Conservation (phyloP, 805 yeast genomes). For the Cyberlindnera euphorbiae region DNA sequence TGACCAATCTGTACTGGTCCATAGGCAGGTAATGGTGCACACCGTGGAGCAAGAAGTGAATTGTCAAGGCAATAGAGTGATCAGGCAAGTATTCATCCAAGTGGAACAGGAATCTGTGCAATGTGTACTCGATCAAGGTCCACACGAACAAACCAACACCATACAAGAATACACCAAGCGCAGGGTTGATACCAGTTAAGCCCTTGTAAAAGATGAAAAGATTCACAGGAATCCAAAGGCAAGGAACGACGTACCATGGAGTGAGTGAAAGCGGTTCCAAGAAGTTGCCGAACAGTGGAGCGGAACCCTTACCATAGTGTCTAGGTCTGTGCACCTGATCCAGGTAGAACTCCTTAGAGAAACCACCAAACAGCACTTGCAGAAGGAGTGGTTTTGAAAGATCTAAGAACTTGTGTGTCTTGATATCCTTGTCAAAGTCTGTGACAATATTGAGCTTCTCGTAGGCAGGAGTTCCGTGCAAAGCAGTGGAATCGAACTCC, state of each 20-base stretch:
- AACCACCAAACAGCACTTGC: constrained; percentile 74
- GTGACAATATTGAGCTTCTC: constrained; percentile 74
- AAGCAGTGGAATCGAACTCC: constrained; percentile 45
- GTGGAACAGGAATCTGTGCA: constrained; percentile 93
- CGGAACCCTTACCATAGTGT: constrained; percentile 96
- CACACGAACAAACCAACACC: constrained; percentile 81
- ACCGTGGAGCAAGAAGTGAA: constrained; percentile 92
- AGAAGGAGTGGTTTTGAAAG: constrained; percentile 72
- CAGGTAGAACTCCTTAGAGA: constrained; percentile 83
- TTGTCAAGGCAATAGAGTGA: constrained; percentile 62
- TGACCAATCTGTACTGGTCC: constrained; percentile 89
- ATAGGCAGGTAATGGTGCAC: constrained; percentile 96
- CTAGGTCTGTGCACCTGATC: constrained; percentile 98
- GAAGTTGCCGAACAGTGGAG: constrained; percentile 92
- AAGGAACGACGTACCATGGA: constrained; percentile 92
- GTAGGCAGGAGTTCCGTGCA: constrained; percentile 67
- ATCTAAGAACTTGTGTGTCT: constrained; percentile 82
- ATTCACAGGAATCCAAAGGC: constrained; percentile 82
- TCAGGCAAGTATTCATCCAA: constrained; percentile 84
- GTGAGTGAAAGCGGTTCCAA: constrained; percentile 88
- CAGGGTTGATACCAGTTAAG: constrained; percentile 38
- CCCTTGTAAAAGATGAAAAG: constrained; percentile 59
- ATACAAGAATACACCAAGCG: constrained; percentile 55
- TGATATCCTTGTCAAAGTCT: constrained; percentile 64
- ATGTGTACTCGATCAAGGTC: constrained; percentile 83